Evolutionary conservation across 2,329 filamentous ascomycete genomes (phyloP).

Genomic region (Penicillium expansum): DNA sequence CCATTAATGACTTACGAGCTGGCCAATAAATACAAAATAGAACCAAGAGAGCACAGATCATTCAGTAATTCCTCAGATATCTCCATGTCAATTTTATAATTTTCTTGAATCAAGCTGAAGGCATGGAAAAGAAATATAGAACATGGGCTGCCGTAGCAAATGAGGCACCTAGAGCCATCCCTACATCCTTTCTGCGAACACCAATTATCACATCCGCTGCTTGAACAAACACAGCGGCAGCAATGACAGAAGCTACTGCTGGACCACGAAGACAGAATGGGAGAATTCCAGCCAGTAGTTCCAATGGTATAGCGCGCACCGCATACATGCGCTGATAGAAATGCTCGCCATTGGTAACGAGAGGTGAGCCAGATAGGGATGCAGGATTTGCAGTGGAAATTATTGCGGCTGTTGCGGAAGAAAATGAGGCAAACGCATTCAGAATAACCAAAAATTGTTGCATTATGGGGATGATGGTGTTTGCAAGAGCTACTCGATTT

Average conservation of each 20-base stretch:
- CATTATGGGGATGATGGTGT: not conserved
- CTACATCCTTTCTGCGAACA: not conserved
- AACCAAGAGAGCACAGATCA: too few relatives aligned
- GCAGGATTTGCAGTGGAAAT: not conserved
- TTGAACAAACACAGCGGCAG: not conserved
- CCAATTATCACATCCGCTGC: not conserved
- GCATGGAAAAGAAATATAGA: not conserved
- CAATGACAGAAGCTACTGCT: not conserved
- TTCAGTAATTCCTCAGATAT: too few relatives aligned
- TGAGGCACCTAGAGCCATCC: not conserved
- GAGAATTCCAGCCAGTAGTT: not conserved
- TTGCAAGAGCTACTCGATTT: not conserved
- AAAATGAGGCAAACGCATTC: not conserved
- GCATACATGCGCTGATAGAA: not conserved
- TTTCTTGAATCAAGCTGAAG: too few relatives aligned
- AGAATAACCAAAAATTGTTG: not conserved
- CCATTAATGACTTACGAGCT: too few relatives aligned
- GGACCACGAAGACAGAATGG: not conserved
- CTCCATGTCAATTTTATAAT: too few relatives aligned
- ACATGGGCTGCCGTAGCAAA: not conserved
- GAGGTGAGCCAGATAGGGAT: not conserved
- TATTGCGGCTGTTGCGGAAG: not conserved
- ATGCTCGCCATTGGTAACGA: not conserved
- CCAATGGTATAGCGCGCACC: not conserved
- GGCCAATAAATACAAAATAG: too few relatives aligned